Evolutionary conservation across 2,329 filamentous ascomycete genomes (phyloP), one percentile per base, ranked within the genome.

Genomic region (Hypoxylon sp.): DNA sequence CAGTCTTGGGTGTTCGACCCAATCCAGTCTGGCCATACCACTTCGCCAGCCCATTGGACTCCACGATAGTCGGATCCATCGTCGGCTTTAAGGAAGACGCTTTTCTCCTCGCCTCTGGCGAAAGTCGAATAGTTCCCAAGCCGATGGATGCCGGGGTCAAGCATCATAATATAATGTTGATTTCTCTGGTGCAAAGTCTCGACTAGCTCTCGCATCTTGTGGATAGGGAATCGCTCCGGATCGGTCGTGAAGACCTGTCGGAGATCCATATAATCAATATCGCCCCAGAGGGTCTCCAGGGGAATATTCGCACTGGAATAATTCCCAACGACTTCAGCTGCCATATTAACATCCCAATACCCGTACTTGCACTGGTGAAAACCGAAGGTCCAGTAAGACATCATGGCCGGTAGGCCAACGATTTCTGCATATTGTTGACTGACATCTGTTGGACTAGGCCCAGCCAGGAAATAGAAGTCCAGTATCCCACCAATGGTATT

Each of bases 11-110:
- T 84, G 22, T 82, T 81, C 1, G 83, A 80, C 40, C 84, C 78
- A 70, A 91, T 89, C 89, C 88, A 91, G 72, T 91, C 89, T 0
- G 87, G 87, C 76, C 84, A 89, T 8, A 83, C 86, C 0, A 86
- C 83, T 30, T 83, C 81, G 24, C 89, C 89, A 30, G 89, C 87
- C 89, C 89, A 91, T 26, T 91, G 88, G 7, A 89, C 86, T 40
- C 88, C 82, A 14, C 78, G 73, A 69, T 78, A 80, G 48, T 74
- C 70, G 0, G 77, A 78, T 4, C 79, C 87, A 64, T 89, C 84
- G 12, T 74, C 69, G 11, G 72, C 71, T 58, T 75, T 74, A 30
- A 78, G 71, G 49, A 78, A 80, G 3, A 73, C 69, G 79, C 84
- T 71, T 33, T 75, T 72, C 54, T 79, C 74, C 78, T 83, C 82